These are phyloP conservation scores for Acorus gramineus DNA, from an alignment of 106 monocot species.

Conservation along the genomic window DNA sequence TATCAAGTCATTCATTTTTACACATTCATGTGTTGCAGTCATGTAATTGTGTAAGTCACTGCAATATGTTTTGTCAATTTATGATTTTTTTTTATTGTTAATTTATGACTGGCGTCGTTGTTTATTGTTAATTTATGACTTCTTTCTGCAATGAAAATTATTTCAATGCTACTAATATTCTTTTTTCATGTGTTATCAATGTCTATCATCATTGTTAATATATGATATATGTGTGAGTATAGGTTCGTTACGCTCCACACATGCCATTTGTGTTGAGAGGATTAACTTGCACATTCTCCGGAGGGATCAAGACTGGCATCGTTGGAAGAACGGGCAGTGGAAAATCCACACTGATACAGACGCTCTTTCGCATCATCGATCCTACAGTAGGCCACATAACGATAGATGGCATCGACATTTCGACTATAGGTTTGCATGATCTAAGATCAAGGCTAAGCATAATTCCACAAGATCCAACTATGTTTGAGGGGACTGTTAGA, in stretches of 20 bases:
- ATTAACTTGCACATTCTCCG: slow-evolving; percentile 50
- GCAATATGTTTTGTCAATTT: no score
- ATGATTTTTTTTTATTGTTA: no score
- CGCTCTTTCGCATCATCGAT: slow-evolving; percentile 77
- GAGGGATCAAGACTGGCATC: slow-evolving; percentile 67
- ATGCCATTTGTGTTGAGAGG: slow-evolving; percentile 79
- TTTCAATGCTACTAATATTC: background rate
- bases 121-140: no score
- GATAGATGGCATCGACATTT: slow-evolving; percentile 64
- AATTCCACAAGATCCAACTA: slow-evolving; percentile 91
- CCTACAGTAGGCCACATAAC: slow-evolving; percentile 51
- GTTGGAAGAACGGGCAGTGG: slow-evolving; percentile 89
- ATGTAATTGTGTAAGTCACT: no score
- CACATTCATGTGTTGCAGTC: no score
- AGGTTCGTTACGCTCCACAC: slow-evolving; percentile 73
- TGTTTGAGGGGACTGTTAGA: slow-evolving; percentile 84
- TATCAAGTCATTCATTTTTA: no score
- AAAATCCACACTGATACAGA: slow-evolving; percentile 71
- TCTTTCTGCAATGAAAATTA: background rate
- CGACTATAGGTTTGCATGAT: slow-evolving; percentile 74
- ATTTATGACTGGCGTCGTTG: no score
- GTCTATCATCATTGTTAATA: background rate
- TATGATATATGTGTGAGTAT: background rate
- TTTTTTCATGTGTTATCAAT: background rate
- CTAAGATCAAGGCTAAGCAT: slow-evolving; percentile 76